Evolutionary conservation across 306 rosid genomes (phyloP).

Genomic region (Herpetospermum pedunculosum): DNA sequence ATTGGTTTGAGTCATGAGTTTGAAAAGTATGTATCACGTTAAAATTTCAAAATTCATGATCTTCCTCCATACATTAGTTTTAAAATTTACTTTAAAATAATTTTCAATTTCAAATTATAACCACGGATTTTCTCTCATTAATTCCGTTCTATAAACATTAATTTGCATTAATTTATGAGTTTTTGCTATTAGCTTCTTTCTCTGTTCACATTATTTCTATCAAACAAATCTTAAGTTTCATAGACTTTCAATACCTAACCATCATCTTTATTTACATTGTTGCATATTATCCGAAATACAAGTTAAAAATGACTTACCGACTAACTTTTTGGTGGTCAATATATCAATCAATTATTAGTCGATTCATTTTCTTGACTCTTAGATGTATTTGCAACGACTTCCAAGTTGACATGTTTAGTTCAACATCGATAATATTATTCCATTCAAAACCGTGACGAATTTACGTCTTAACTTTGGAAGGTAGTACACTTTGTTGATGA

Average conservation of each 20-base stretch:
- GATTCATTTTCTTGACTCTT: neutral
- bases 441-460: neutral
- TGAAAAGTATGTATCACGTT: neutral
- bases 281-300: neutral
- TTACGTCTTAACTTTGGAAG: neutral
- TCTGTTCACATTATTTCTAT: neutral
- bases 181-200: neutral
- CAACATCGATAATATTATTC: neutral
- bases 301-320: neutral
- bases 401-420: neutral
- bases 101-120: neutral
- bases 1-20: neutral
- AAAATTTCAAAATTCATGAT: neutral
- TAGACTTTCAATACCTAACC: neutral
- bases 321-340: neutral
- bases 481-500: neutral
- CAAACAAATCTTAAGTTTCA: neutral
- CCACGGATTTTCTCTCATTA: neutral
- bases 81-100: too few species aligned
- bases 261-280: neutral
- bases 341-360: too few species aligned
- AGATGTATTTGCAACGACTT: neutral
- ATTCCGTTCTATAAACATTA: neutral
- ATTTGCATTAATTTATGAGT: neutral
- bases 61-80: neutral